A percentile compares a stretch with the other conserved stretches of the same genome.
These are phyloP conservation scores for Recurvomyces mirabilis DNA, from an alignment of 495 filamentous ascomycete species.

Conservation along the genomic window DNA sequence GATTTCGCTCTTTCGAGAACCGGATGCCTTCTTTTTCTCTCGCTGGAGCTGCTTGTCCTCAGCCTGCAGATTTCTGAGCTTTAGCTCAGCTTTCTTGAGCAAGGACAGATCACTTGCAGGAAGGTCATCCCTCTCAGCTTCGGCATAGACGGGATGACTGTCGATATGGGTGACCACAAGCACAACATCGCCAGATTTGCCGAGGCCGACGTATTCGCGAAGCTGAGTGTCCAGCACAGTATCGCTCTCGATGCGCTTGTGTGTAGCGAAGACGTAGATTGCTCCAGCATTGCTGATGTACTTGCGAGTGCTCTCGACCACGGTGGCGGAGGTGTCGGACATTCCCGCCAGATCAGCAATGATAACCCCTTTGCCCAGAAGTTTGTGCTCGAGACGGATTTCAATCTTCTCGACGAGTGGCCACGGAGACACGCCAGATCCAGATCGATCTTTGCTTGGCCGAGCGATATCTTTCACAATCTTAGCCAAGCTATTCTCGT, in stretches of 20 bases:
- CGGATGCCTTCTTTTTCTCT: neutral
- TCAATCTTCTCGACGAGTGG: neutral
- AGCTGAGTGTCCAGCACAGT: neutral
- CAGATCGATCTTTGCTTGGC: neutral
- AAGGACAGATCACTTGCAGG: neutral
- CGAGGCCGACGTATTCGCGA: neutral
- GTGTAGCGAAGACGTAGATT: neutral
- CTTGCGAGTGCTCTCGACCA: conserved; percentile 1
- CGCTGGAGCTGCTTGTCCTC: neutral
- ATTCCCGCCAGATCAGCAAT: conserved; percentile 8
- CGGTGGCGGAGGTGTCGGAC: conserved; percentile 1
- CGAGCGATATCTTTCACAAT: neutral
- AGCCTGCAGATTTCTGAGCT: neutral
- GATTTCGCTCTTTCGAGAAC: neutral
- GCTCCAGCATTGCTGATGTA: conserved; percentile 4
- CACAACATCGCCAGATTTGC: neutral
- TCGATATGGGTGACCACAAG: conserved; percentile 11
- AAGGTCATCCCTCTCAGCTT: neutral
- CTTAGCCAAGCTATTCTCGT: neutral
- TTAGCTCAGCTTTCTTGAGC: neutral
- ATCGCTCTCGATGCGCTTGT: neutral
- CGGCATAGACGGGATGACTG: neutral
- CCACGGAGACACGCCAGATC: conserved; percentile 2
- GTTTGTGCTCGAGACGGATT: neutral
- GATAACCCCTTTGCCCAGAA: conserved; percentile 3